Evolutionary conservation across 176 grass and related monocot genomes (phyloP), one percentile per base, ranked within the genome.

Genomic region (Juncus effusus): DNA sequence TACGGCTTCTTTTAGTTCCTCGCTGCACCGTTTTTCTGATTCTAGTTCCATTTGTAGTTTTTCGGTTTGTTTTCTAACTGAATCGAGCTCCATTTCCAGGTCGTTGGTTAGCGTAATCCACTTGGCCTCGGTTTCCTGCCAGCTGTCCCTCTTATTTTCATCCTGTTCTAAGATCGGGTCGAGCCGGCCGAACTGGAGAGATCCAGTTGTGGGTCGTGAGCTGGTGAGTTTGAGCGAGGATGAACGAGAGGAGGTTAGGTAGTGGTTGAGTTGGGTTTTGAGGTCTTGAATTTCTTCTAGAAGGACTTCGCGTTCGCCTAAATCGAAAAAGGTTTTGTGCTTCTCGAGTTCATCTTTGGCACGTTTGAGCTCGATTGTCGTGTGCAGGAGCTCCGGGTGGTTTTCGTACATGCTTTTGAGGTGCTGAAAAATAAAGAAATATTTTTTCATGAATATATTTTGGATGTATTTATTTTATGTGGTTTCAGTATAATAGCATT

Each of bases 281-380:
- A 99, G 65, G 64, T 99, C 85, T 36, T 93, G 85, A 72, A 99
- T 99, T 71, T 99, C 88, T 74, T 93, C 94, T 10, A 87, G 84
- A 41, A 99, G 59, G 60, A 99, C 64, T 14, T 93, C 89, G 73
- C 85, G 84, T 68, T 99, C 89, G 2, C 90, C 94, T 56, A 82
- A 64, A 12, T 69, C 70, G 59, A 57, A 84, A 15, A 84, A 85
- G 63, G 84, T 99, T 42, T 50, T 83, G 65, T 81, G 84, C 59
- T 78, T 72, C 36, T 93, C 83, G 62, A 99, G 40, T 54, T 99
- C 89, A 42, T 78, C 83, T 56, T 93, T 82, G 9, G 88, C 78
- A 40, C 83, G 81, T 66, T 84, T 99, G 4, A 93, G 65, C 75
- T 93, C 85, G 69, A 93, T 99, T 72, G 86, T 83, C 40, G 61